Conservation (phyloP, 106 monocot species). For the Iris macrosiphon region DNA sequence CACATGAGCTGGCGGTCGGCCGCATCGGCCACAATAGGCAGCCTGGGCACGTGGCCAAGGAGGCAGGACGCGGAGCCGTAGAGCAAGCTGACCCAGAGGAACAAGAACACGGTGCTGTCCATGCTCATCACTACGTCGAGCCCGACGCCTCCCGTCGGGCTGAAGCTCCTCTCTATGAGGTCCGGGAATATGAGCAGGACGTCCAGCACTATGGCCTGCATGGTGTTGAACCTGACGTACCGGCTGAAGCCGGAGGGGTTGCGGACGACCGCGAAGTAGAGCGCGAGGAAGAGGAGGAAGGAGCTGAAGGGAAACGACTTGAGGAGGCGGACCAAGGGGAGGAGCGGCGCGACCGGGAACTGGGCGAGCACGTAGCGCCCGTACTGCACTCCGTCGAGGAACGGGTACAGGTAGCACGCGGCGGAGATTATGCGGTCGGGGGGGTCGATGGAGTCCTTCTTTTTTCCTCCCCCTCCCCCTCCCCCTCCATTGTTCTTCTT, state of each 20-base stretch:
- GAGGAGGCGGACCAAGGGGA: conserved; percentile 73
- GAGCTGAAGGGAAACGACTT: conserved; percentile 61
- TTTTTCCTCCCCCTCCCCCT: no score
- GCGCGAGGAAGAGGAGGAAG: conserved; percentile 73
- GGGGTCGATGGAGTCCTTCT: conserved; percentile 25
- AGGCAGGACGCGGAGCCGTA: conserved; percentile 74
- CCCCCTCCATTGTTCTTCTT: no score
- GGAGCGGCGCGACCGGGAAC: conserved; percentile 53
- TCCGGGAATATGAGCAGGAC: conserved; percentile 96
- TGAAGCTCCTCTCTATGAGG: conserved; percentile 58
- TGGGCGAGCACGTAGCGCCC: conserved; percentile 59
- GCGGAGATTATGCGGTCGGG: conserved; percentile 79
- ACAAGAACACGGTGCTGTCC: conserved; percentile 87
- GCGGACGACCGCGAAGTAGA: conserved; percentile 91
- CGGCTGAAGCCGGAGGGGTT: conserved; percentile 75
- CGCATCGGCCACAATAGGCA: conserved; percentile 89
- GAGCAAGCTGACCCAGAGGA: conserved; percentile 55
- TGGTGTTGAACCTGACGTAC: conserved; percentile 93
- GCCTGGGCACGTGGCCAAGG: conserved; percentile 59
- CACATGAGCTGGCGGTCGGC: conserved; percentile 89
- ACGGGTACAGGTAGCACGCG: conserved; percentile 85
- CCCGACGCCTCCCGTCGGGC: conserved; percentile 40
- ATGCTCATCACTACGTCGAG: conserved; percentile 64
- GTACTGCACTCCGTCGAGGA: conserved; percentile 84
- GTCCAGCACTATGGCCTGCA: conserved; percentile 94